phyloP scores from a whole-genome alignment of 805 yeast genomes.

The Nakazawaea populi region DNA sequence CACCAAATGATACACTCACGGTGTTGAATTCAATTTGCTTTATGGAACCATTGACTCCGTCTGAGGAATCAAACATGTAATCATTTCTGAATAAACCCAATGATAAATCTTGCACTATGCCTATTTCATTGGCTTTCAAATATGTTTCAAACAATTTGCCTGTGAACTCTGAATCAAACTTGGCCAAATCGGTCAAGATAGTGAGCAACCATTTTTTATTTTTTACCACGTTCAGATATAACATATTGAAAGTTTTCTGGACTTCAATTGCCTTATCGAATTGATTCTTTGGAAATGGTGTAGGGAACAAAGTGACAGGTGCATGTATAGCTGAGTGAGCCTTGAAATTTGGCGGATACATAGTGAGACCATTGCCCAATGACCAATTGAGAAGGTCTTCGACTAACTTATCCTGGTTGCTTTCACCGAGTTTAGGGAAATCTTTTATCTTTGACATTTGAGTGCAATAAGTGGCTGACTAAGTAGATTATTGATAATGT shows the following conservation, averaged over 20 bases:
- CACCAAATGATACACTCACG: constrained; percentile 93
- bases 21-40: constrained; percentile 97
- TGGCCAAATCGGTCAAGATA: constrained; percentile 48
- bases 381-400: constrained; percentile 67
- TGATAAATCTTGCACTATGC: constrained; percentile 59
- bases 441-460: constrained; percentile 2
- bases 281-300: constrained; percentile 70
- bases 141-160: constrained; percentile 68
- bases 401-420: constrained; percentile 24
- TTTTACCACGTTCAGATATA: constrained; percentile 67
- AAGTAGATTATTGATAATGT: neutral
- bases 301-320: constrained; percentile 87
- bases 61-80: constrained; percentile 62
- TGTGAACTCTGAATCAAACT: constrained; percentile 71
- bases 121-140: constrained; percentile 37
- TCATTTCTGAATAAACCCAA: constrained; percentile 89
- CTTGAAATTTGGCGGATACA: constrained; percentile 61
- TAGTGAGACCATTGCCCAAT: constrained; percentile 71
- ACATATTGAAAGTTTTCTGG: constrained; percentile 62
- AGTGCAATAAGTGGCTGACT: neutral
- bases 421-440: constrained; percentile 8
- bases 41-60: constrained; percentile 38
- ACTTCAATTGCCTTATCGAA: constrained; percentile 63
- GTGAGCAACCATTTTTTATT: constrained; percentile 55
- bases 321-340: constrained; percentile 51